A percentile compares a stretch with the other conserved stretches of the same genome.
phyloP scores from a whole-genome alignment of 148 eudicot genomes.

The Rhododendron vialii region DNA sequence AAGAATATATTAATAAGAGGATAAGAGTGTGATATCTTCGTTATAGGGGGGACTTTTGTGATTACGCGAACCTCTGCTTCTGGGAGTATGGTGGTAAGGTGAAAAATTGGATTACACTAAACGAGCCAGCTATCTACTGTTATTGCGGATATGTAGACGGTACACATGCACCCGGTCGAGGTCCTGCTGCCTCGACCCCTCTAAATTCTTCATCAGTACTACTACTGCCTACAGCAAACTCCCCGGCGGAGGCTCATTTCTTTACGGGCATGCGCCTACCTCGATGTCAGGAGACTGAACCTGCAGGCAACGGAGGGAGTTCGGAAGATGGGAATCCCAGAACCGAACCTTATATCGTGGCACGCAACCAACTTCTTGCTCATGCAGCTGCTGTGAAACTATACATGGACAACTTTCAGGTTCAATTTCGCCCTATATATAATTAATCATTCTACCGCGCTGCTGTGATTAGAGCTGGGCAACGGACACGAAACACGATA shows the following conservation, averaged over 20 bases:
- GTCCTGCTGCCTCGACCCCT: not conserved
- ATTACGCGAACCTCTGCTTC: conserved; percentile 45
- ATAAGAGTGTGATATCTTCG: not conserved
- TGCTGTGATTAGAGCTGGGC: too few species aligned
- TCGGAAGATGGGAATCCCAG: conserved; percentile 30
- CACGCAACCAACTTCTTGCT: conserved; percentile 26
- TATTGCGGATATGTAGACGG: conserved; percentile 16
- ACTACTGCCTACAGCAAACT: too few species aligned
- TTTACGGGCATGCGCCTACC: not conserved
- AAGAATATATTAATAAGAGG: too few species aligned
- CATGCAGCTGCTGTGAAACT: conserved; percentile 25
- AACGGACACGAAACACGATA: too few species aligned
- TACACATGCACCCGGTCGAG: conserved; percentile 32
- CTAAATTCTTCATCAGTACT: not conserved
- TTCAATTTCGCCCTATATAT: too few species aligned
- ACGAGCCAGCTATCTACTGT: conserved; percentile 38
- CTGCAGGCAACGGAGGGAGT: too few species aligned
- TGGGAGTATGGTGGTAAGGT: conserved; percentile 42
- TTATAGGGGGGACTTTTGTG: conserved; percentile 38
- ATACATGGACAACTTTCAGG: conserved; percentile 42
- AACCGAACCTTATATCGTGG: conserved; percentile 36
- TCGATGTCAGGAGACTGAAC: not conserved
- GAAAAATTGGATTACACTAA: conserved; percentile 53
- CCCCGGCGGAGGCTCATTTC: too few species aligned
- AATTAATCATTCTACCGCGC: too few species aligned